Conservation (phyloP, 768 basidiomycete species). For the Rubroboletus satanas region DNA sequence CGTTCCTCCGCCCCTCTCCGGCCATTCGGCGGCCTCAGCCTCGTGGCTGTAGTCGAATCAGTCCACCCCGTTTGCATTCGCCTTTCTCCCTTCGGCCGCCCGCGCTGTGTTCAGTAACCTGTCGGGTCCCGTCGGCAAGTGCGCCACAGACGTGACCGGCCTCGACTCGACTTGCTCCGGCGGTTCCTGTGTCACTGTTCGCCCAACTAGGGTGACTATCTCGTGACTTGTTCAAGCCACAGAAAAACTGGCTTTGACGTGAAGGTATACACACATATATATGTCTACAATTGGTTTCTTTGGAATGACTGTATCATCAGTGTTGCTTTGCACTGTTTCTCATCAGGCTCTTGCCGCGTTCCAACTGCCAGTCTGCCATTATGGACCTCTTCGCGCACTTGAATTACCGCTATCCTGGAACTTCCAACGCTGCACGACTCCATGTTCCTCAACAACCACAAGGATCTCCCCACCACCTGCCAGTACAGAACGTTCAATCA, state of each 20-base stretch:
- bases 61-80: not conserved
- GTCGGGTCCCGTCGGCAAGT: constrained; percentile 2
- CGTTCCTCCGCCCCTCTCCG: constrained; percentile 3
- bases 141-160: constrained; percentile 3
- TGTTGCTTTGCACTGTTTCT: not conserved
- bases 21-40: constrained; percentile 9
- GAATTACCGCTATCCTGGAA: constrained; percentile 16
- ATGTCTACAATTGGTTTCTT: not conserved
- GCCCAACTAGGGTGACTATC: not conserved
- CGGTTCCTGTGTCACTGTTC: not conserved
- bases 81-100: constrained; percentile 5
- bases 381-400: constrained; percentile 18
- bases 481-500: not conserved
- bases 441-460: constrained; percentile 4
- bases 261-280: constrained; percentile 19
- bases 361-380: not conserved
- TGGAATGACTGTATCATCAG: not conserved
- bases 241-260: not conserved
- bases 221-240: not conserved
- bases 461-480: not conserved
- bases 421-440: not conserved
- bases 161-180: not conserved
- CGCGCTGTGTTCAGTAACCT: constrained; percentile 5
- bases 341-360: not conserved
- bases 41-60: constrained; percentile 9